Evolutionary conservation across 805 yeast genomes (phyloP), one percentile per base, ranked within the genome.

Genomic region (Myxozyma mucilagina): DNA sequence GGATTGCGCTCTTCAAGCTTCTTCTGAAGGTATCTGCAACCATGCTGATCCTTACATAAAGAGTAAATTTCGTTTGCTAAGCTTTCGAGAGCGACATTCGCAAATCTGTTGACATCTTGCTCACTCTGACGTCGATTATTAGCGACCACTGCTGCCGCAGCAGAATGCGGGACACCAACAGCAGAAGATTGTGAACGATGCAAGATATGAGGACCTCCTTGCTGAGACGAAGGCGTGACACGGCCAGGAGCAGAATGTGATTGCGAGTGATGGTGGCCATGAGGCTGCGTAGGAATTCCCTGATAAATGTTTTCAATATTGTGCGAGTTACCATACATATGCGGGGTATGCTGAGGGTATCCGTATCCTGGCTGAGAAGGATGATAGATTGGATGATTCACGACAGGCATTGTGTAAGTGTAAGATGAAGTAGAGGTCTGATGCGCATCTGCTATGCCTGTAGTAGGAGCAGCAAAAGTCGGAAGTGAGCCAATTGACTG

Each of bases 1-100:
- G 74, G 72, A 52, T 72, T 72, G 16, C 67, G 61, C 58, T 78
- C 73, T 68, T 90, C 96, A 67, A 94, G 79, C 72, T 91, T 96
- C 65, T 87, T 84, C 75, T 93, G 99, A 65, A 93, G 77, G 73
- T 89, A 91, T 61, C 99, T 80, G 72, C 98, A 93, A 8, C 99
- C 98, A 72, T 93, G 97, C 76, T 93, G 98, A 73, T 93, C 99
- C 71, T 87, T 90, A 76, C 98, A 92, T 65, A 94, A 78, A 0
- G 89, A 81, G 71, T 84, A 88, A 56, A 93, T 87, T 63, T 90
- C 91, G 49, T 71, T 73, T 32, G 68, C 73, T 64, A 87, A 70
- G 43, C 79, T 80, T 47, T 77, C 78, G 61, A 85, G 75, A 1
- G 86, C 83, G 11, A 80, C 73, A 36, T 71, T 61, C 39, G 73